Evolutionary conservation across 257 asterid species (phyloP).

Genomic region (Rhazya stricta): DNA sequence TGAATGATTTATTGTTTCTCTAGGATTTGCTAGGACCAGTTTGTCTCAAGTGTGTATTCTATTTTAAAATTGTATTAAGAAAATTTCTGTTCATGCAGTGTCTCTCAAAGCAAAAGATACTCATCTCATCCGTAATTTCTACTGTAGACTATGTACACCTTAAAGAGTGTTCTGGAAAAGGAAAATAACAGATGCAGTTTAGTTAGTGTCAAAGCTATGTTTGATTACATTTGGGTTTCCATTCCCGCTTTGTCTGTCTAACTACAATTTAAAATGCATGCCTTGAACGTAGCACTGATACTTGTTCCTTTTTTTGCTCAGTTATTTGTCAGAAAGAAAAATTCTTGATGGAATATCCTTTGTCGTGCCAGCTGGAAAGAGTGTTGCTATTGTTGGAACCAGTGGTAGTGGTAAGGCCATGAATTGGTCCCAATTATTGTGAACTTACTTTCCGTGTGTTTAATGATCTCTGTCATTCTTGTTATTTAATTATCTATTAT

Average conservation of each 20-base stretch:
- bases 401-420: slow-evolving; percentile 91
- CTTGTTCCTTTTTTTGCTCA: slow-evolving; percentile 26
- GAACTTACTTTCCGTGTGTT: slow-evolving; percentile 6
- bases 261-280: slow-evolving; percentile 1
- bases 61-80: background rate
- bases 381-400: slow-evolving; percentile 99
- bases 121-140: background rate
- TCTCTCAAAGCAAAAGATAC: background rate
- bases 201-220: background rate
- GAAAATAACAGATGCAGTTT: background rate
- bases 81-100: background rate
- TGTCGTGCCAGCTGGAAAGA: slow-evolving; percentile 89
- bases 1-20: background rate
- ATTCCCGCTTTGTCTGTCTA: background rate
- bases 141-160: background rate
- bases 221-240: background rate
- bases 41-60: background rate
- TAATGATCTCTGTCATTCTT: background rate
- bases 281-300: slow-evolving; percentile 11
- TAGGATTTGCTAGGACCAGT: background rate
- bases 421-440: slow-evolving; percentile 14
- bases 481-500: background rate
- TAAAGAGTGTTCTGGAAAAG: background rate
- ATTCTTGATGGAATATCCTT: slow-evolving; percentile 90
- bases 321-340: slow-evolving; percentile 83